Base-by-base conservation (phyloP, 371 early-diverging fungal species). In the Lichtheimia corymbifera region DNA sequence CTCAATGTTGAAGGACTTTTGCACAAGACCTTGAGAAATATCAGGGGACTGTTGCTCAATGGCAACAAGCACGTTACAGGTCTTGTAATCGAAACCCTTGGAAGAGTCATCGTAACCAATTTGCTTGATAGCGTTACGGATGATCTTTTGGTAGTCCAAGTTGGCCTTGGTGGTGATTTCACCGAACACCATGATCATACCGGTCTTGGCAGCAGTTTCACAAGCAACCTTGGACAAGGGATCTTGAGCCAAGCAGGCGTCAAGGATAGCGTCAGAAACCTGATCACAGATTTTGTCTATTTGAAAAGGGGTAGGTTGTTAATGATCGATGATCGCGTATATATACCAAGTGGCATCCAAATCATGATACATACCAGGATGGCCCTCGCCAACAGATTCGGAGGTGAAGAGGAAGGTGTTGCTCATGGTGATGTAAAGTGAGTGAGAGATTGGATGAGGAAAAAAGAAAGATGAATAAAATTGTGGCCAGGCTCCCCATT, bases 201-300 rank as follows among this genome's bases (percentile, higher is more conserved):
- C 97, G 64, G 98, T 97, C 90, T 97, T 99, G 85, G 98, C 89
- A 59, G 98, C 97, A 58, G 98, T 97, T 85, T 99, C 99, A 78
- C 98, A 96, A 68, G 99, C 99, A 74, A 99, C 99, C 88, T 97
- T 95, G 82, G 98, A 95, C 83, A 94, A 85, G 55, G 91, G 92
- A 83, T 99, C 99, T 77, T 91, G 91, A 63, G 82, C 88, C 68
- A 96, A 88, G 86, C 98, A 98, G 60, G 97, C 98, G 83, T 99
- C 99, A 71, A 99, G 87, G 71, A 99, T 98, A 68, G 98, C 97
- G 82, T 99, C 97, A 57, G 93, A 92, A 73, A 97, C 88, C 86
- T 99, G 99, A 82, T 99, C 99, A 87, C 98, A 98, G 78, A 99
- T 97, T 91, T 99, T 99, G 91, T 99, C 96, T 92, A 61, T 58